Evolutionary conservation across 345 rosid genomes (phyloP), one percentile per base, ranked within the genome.

Genomic region (Acer yangbiense): DNA sequence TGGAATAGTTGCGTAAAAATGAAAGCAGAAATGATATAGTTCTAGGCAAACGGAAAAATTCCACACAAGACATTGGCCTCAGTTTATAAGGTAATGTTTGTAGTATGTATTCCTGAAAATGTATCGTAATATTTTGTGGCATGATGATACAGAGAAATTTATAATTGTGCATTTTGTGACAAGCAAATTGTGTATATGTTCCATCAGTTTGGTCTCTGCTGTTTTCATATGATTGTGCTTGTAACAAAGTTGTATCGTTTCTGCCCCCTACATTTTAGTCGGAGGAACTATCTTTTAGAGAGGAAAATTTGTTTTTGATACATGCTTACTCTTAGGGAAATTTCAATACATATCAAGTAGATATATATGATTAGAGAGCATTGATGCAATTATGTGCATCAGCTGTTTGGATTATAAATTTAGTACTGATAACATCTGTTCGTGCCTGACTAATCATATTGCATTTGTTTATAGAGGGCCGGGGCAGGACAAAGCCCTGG

Each of bases 1-100:
- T 92, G 90, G 97, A 95, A 41, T 93, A 90, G 87, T 79, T 27
- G 9, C 50, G 29, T 65, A 29, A 61, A 61, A 25, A 58, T 61
- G 74, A 65, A 74, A 65, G 79, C 63, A 75, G 77, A 69, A 23
- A 44, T 54, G 78, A 65, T 74, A 54, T 46, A 65, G 35, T 68
- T 63, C 58, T 25, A 77, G 72, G 70, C 55, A 48, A 75, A 74
- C 29, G 64, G 57, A 64, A 48, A 48, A 48, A 48, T 13, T 25
- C 50, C 48, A 50, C 7, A 16, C 20, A 65, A 74, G 76, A 57
- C 67, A 66, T 65, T 76, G 66, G 69, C 69, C 57, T 81, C 23
- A 2, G 23, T 71, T 75, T 72, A 17, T 73, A 72, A 74, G 81
- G 80, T 80, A 76, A 54, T 81, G 39, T 61, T 61, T 77, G 76